Conservation (phyloP, 2,329 filamentous ascomycete species). For the Uncinocarpus reesii region DNA sequence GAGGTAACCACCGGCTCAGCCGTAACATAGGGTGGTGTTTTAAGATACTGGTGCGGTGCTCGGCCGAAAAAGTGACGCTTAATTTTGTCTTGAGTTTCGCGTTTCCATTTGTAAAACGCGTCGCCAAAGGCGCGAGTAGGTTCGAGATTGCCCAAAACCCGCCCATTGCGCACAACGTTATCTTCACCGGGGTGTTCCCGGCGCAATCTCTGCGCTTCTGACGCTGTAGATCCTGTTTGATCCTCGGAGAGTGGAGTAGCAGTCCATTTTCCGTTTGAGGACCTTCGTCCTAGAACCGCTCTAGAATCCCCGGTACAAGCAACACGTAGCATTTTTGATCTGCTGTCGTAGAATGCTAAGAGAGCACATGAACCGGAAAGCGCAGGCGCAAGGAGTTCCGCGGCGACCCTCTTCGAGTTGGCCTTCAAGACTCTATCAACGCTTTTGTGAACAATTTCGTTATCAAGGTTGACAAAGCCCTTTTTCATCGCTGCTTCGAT, state of each 20-base stretch:
- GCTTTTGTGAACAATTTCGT: constrained; percentile 90
- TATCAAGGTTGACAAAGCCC: constrained; percentile 76
- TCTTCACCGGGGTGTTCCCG: constrained; percentile 82
- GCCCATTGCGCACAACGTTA: constrained; percentile 75
- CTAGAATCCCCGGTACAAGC: constrained; percentile 95
- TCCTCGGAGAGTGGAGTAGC: constrained; percentile 83
- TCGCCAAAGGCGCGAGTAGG: constrained; percentile 93
- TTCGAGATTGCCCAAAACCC: constrained; percentile 83
- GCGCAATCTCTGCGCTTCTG: constrained; percentile 72
- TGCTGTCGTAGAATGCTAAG: constrained; percentile 89
- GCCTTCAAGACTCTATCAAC: constrained; percentile 84
- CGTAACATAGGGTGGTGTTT: constrained; percentile 92
- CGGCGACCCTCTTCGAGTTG: constrained; percentile 80
- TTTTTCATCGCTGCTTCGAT: constrained; percentile 87
- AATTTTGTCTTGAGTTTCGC: constrained; percentile 71
- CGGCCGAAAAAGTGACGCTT: constrained; percentile 81
- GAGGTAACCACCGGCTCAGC: constrained; percentile 92
- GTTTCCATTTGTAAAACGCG: constrained; percentile 91
- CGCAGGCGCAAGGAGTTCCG: constrained; percentile 82
- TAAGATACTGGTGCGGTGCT: constrained; percentile 62
- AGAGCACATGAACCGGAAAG: constrained; percentile 95
- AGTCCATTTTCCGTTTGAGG: constrained; percentile 74
- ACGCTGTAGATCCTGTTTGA: constrained; percentile 81
- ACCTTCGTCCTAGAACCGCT: constrained; percentile 76
- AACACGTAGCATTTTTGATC: constrained; percentile 76